Base-by-base conservation (phyloP, 2,329 filamentous ascomycete genomes). In the Exophiala phaeomuriformis region DNA sequence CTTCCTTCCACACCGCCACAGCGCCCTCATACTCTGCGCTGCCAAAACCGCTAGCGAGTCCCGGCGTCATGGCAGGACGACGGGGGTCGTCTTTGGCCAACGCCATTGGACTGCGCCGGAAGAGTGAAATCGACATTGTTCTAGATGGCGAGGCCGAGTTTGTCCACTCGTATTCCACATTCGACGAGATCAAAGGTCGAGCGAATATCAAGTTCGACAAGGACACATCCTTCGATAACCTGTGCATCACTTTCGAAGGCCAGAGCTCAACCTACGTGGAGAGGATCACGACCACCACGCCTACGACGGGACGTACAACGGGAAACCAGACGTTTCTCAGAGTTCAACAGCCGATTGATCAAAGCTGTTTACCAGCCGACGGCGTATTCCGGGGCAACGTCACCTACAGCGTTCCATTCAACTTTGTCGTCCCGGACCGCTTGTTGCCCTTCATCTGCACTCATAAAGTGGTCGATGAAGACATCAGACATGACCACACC, bases 251-350 rank as follows among this genome's bases (percentile, higher is more conserved):
- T 10, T 67, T 69, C 46, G 60, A 68, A 55, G 67, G 66, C 57
- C 55, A 45, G 45, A 58, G 40, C 40, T 43, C 41, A n/a, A 64
- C 59, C 6, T 63, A 57, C 47, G 75, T 84, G 30, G 81, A 84
- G 62, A 76, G 76, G 49, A 67, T 79, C 40, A 74, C 73, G 2
- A 71, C 74, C 2, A 70, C 77, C 4, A 72, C 78, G 3, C 72
- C 78, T 32, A 71, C 79, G 47, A 74, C 75, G 12, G 77, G 76
- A 42, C 74, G 76, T 10, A 75, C 76, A 19, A 77, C 79, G 57
- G 78, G 80, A 27, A 73, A 71, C 45, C 81, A 84, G 55, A 76
- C 75, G 12, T 86, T 85, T 61, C 68, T 86, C 35, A 80, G 78
- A 55, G 72, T 86, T 30, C 73, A 73, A 53, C 82, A 85, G 64